A percentile compares a stretch with the other conserved stretches of the same genome.
Evolutionary conservation across 2,329 filamentous ascomycete species (phyloP).

Genomic region (Tolypocladium guangdongense): DNA sequence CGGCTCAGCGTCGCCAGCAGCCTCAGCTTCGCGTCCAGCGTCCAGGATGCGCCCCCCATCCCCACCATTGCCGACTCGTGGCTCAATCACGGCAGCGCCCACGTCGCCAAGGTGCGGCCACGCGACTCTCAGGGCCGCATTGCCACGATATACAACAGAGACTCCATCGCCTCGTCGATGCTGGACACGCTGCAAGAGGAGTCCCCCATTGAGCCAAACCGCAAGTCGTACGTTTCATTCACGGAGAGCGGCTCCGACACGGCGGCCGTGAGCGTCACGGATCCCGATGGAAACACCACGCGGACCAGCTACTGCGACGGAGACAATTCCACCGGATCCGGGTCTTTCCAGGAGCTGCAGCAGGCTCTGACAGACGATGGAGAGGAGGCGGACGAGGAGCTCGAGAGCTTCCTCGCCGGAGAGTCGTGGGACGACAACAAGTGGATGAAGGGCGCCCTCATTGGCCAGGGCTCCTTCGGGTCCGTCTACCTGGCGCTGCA

Average conservation of each 20-base stretch:
- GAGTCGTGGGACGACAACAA: conserved; percentile 95
- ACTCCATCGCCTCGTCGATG: conserved; percentile 81
- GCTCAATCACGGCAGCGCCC: conserved; percentile 46
- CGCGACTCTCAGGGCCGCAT: conserved; percentile 39
- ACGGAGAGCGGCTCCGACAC: conserved; percentile 65
- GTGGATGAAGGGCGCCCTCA: conserved; percentile 98
- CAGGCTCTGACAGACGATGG: conserved; percentile 82
- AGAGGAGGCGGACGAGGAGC: conserved; percentile 80
- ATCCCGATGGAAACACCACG: conserved; percentile 60
- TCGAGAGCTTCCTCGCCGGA: conserved; percentile 80
- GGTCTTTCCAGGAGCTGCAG: conserved; percentile 73
- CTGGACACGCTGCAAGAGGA: conserved; percentile 89
- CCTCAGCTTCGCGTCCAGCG: conserved; percentile 81
- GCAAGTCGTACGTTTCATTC: conserved; percentile 92
- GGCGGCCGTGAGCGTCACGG: conserved; percentile 59
- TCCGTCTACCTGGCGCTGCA: conserved; percentile 92
- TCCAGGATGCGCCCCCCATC: conserved; percentile 87
- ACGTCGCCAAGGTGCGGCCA: conserved; percentile 26
- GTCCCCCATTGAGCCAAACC: conserved; percentile 72
- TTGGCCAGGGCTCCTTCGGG: conserved; percentile 93
- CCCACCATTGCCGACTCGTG: conserved; percentile 92
- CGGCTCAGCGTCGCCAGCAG: conserved; percentile 90
- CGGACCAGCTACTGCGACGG: conserved; percentile 81
- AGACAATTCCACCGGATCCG: conserved; percentile 56
- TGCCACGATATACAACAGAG: conserved; percentile 48